These are phyloP conservation scores for Ammopiptanthus mongolicus DNA, from an alignment of 306 rosid genomes.

Conservation along the genomic window DNA sequence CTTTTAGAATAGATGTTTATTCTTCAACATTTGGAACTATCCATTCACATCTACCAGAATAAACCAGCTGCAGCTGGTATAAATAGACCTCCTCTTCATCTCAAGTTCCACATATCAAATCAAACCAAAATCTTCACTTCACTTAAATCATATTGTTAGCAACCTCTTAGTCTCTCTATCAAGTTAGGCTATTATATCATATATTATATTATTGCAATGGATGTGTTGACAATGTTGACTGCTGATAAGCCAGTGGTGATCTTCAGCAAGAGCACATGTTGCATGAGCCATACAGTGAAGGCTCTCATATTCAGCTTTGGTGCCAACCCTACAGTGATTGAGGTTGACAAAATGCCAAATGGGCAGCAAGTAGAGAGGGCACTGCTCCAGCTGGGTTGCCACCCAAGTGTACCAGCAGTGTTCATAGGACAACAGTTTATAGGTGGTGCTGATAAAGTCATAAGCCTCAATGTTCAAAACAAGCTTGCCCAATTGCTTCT, in stretches of 20 bases:
- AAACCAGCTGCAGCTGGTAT: conserved; percentile 25
- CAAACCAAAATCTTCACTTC: conserved; percentile 5
- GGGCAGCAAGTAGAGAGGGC: conserved; percentile 50
- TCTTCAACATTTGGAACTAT: not conserved
- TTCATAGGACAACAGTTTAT: conserved; percentile 65
- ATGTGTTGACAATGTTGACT: conserved; percentile 41
- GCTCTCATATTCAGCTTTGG: conserved; percentile 54
- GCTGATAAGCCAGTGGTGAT: conserved; percentile 64
- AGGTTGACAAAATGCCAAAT: conserved; percentile 49
- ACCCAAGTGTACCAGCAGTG: conserved; percentile 64
- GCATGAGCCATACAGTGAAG: conserved; percentile 46
- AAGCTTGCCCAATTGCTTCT: conserved; percentile 54
- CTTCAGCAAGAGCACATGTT: conserved; percentile 59
- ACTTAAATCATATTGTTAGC: not conserved
- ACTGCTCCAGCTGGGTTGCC: conserved; percentile 37
- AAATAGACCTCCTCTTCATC: conserved; percentile 30
- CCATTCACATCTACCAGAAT: conserved; percentile 17
- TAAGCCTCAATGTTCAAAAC: conserved; percentile 57
- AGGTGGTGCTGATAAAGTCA: conserved; percentile 56
- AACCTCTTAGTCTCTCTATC: not conserved
- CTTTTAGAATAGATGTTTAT: not conserved
- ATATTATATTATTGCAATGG: conserved; percentile 36
- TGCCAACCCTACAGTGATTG: conserved; percentile 39
- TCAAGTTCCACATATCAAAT: conserved; percentile 32
- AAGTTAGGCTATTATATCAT: not conserved